Evolutionary conservation across 2,329 filamentous ascomycete genomes (phyloP).

Genomic region (Colletotrichum musicola): DNA sequence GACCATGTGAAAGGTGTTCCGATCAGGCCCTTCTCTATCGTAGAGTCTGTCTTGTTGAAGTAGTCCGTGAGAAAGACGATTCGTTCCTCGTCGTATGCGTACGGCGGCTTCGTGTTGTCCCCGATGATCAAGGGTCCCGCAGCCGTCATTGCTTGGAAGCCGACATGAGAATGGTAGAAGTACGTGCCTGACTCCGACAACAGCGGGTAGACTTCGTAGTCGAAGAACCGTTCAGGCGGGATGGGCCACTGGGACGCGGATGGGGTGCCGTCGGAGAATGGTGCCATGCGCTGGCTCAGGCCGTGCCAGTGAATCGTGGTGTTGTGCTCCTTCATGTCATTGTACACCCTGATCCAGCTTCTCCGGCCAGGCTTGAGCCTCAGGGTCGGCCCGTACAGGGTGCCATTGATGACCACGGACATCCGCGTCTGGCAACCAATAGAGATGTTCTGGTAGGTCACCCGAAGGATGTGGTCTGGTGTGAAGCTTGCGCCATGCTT

Average conservation of each 20-base stretch:
- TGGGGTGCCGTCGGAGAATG: constrained; percentile 74
- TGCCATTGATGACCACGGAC: constrained; percentile 66
- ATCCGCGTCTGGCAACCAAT: constrained; percentile 60
- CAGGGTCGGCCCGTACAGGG: constrained; percentile 63
- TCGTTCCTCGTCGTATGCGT: constrained; percentile 72
- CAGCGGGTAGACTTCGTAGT: constrained; percentile 72
- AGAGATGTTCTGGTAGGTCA: constrained; percentile 50
- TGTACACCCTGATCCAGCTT: constrained; percentile 71
- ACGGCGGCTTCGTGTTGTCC: constrained; percentile 61
- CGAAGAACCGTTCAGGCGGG: constrained; percentile 71
- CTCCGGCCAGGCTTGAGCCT: constrained; percentile 61
- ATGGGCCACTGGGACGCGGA: constrained; percentile 75
- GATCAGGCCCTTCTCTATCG: constrained; percentile 63
- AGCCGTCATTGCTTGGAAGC: constrained; percentile 70
- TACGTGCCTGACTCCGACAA: constrained; percentile 71
- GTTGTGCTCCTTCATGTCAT: constrained; percentile 64
- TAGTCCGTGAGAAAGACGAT: constrained; percentile 68
- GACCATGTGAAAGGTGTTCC: constrained; percentile 66
- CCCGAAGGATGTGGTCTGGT: constrained; percentile 18
- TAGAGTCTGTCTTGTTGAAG: constrained; percentile 65
- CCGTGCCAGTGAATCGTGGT: constrained; percentile 78
- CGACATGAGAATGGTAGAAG: constrained; percentile 77
- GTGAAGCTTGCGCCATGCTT: constrained; percentile 25
- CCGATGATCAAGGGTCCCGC: constrained; percentile 71
- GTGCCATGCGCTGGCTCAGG: constrained; percentile 68